A percentile compares a stretch with the other conserved stretches of the same genome.
These are phyloP conservation scores for Boechera divaricarpa DNA, from an alignment of 345 rosid species.

Conservation along the genomic window DNA sequence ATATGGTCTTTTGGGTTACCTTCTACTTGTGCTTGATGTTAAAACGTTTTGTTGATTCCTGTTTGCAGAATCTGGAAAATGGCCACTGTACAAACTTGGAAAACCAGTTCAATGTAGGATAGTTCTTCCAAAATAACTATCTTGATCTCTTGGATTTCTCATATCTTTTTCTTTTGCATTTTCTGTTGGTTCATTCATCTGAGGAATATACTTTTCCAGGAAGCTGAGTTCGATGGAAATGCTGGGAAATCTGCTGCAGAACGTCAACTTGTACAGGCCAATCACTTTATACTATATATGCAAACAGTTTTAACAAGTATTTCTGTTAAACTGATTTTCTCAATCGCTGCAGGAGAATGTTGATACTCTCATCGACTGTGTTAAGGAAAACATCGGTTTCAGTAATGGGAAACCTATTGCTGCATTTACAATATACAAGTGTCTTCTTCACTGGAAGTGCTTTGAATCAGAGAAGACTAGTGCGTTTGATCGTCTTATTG, in stretches of 20 bases:
- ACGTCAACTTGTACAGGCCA: slow-evolving; percentile 77
- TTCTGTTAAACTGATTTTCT: slow-evolving; percentile 30
- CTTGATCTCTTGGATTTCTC: slow-evolving; percentile 27
- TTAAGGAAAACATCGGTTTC: slow-evolving; percentile 71
- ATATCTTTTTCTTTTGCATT: slow-evolving; percentile 11
- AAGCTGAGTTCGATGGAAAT: slow-evolving; percentile 69
- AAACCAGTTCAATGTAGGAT: slow-evolving; percentile 60
- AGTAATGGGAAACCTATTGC: slow-evolving; percentile 91
- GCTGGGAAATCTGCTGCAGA: slow-evolving; percentile 72
- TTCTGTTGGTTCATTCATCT: slow-evolving; percentile 14
- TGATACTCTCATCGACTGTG: slow-evolving; percentile 85
- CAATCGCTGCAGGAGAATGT: slow-evolving; percentile 75
- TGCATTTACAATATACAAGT: slow-evolving; percentile 91
- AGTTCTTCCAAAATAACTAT: slow-evolving; percentile 29
- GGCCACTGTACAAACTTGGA: slow-evolving; percentile 73
- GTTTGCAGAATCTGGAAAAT: slow-evolving; percentile 79
- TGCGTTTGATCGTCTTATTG: slow-evolving; percentile 96
- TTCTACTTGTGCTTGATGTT: slow-evolving; percentile 31
- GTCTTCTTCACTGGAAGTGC: slow-evolving; percentile 98
- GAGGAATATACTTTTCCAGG: slow-evolving; percentile 55
- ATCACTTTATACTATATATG: slow-evolving; percentile 32
- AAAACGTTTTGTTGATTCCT: slow-evolving; percentile 7
- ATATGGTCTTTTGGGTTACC: slow-evolving; percentile 12
- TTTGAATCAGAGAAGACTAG: slow-evolving; percentile 96
- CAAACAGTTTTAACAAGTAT: slow-evolving; percentile 17